Conservation (phyloP, 129 eudicot species). For the Glebionis coronaria region DNA sequence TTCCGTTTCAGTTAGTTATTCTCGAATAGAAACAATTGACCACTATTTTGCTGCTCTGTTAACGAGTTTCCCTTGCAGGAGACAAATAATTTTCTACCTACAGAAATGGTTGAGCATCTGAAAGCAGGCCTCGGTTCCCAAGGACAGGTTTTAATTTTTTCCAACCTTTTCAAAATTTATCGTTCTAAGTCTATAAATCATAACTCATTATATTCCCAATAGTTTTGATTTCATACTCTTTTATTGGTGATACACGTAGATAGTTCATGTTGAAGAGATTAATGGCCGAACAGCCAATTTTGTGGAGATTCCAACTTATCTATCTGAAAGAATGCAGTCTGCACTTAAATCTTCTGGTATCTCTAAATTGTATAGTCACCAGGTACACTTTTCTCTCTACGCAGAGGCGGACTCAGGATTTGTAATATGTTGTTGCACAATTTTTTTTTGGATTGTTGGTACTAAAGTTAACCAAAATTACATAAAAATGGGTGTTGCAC, state of each 20-base stretch:
- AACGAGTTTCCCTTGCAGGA: constrained; percentile 44
- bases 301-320: constrained; percentile 63
- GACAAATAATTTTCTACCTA: constrained; percentile 52
- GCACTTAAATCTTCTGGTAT: constrained; percentile 62
- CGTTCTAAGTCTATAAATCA: constrained; percentile 1
- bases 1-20: background rate
- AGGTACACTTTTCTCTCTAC: constrained; percentile 37
- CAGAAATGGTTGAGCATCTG: constrained; percentile 79
- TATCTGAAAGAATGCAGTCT: constrained; percentile 52
- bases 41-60: background rate
- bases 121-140: constrained; percentile 59
- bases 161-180: background rate
- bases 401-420: too few species aligned
- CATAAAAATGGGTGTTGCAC: too few species aligned
- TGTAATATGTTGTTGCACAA: too few species aligned
- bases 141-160: constrained; percentile 64
- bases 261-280: constrained; percentile 83
- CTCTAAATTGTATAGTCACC: constrained; percentile 81
- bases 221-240: background rate
- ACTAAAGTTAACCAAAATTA: too few species aligned
- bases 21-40: background rate
- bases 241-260: constrained; percentile 42
- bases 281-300: constrained; percentile 54
- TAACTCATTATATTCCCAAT: background rate
- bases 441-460: too few species aligned